Conservation (phyloP, 768 basidiomycete species). For the Mycena venus region DNA sequence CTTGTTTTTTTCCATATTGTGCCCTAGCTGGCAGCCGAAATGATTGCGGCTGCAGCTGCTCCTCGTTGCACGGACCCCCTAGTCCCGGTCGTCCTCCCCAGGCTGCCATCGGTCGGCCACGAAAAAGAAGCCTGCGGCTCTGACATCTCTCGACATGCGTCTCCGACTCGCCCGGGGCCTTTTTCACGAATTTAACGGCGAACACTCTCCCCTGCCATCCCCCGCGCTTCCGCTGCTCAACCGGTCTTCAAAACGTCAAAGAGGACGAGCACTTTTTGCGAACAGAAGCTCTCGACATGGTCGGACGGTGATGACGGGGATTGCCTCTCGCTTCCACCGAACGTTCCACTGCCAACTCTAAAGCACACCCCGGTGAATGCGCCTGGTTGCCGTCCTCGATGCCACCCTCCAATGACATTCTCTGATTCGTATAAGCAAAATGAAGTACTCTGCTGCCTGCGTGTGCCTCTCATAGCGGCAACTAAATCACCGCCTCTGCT, state of each 20-base stretch:
- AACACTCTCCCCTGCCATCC: neutral
- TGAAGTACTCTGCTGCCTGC: neutral
- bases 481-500: neutral
- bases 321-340: conserved; percentile 24
- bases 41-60: neutral
- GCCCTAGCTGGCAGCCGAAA: neutral
- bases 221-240: conserved; percentile 27
- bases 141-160: conserved; percentile 19
- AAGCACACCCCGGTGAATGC: conserved; percentile 13
- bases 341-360: conserved; percentile 24
- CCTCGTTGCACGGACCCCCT: conserved; percentile 23
- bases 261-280: conserved; percentile 16
- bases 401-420: conserved; percentile 1
- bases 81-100: neutral
- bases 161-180: conserved; percentile 12
- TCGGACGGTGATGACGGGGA: conserved; percentile 1
- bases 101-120: conserved; percentile 16
- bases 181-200: neutral
- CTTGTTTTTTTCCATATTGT: neutral
- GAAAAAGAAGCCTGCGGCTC: conserved; percentile 10
- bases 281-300: conserved; percentile 14
- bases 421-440: neutral
- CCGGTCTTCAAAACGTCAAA: conserved; percentile 31
- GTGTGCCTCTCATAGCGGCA: neutral
- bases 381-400: conserved; percentile 25